These are phyloP conservation scores for Mycena amicta DNA, from an alignment of 768 basidiomycete genomes.

Conservation along the genomic window DNA sequence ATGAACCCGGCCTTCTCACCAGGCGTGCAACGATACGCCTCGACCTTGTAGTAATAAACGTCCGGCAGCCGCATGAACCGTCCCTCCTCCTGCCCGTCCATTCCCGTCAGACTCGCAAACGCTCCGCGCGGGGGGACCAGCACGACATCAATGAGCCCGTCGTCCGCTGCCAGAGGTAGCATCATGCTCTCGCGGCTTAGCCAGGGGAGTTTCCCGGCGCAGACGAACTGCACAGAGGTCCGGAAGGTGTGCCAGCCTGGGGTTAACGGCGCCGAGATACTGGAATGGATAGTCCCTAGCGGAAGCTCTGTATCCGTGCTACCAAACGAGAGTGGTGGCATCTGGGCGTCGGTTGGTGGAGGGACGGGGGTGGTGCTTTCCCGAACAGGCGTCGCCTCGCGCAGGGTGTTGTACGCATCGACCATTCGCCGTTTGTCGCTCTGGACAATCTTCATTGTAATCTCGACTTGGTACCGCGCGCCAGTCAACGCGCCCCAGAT, in stretches of 20 bases:
- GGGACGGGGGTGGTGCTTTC: neutral
- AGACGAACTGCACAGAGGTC: conserved; percentile 42
- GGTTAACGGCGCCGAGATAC: conserved; percentile 11
- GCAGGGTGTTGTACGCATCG: conserved; percentile 31
- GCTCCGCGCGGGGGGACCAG: conserved; percentile 10
- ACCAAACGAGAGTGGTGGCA: conserved; percentile 27
- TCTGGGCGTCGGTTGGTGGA: conserved; percentile 7
- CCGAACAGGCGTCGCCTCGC: neutral
- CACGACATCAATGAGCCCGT: conserved; percentile 46
- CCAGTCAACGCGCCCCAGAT: conserved; percentile 35
- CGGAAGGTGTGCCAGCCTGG: conserved; percentile 53
- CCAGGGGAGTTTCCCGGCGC: conserved; percentile 21
- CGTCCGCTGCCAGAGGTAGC: conserved; percentile 40
- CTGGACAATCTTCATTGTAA: conserved; percentile 51
- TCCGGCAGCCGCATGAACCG: conserved; percentile 24
- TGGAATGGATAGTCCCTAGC: conserved; percentile 11
- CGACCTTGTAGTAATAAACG: conserved; percentile 53
- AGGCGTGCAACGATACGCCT: conserved; percentile 53
- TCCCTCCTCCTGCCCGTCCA: conserved; percentile 23
- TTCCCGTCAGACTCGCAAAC: conserved; percentile 16
- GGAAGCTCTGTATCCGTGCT: conserved; percentile 14
- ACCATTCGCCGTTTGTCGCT: conserved; percentile 55
- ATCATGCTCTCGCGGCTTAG: conserved; percentile 19
- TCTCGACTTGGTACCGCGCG: conserved; percentile 45
- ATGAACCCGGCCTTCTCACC: conserved; percentile 41